Evolutionary conservation across 257 asterid genomes (phyloP).

Genomic region (Capsicum baccatum): DNA sequence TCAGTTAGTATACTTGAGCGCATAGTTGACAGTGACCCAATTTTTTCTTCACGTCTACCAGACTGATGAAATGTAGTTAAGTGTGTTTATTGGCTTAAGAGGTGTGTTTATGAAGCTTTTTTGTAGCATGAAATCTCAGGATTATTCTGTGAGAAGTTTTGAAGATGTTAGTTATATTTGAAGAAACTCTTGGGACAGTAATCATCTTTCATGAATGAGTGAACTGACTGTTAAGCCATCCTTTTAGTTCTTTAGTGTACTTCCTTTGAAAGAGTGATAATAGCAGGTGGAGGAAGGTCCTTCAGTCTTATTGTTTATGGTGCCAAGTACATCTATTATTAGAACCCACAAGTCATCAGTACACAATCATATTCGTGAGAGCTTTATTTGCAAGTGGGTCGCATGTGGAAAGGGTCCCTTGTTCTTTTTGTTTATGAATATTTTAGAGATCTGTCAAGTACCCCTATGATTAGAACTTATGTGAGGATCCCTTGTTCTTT

Average conservation of each 20-base stretch:
- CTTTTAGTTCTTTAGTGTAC: not conserved
- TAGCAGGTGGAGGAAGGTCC: not conserved
- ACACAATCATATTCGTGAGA: not conserved
- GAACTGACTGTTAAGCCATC: not conserved
- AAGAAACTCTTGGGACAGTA: slow-evolving; percentile 1
- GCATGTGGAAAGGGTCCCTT: not conserved
- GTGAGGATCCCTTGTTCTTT: not conserved
- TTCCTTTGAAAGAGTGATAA: not conserved
- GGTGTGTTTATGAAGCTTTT: slow-evolving; percentile 12
- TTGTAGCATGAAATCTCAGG: not conserved
- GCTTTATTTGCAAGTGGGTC: not conserved
- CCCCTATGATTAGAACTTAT: not conserved
- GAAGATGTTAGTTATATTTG: not conserved
- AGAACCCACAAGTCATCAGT: not conserved
- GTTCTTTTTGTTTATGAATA: not conserved
- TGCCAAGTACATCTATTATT: slow-evolving; percentile 6
- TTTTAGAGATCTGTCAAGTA: not conserved
- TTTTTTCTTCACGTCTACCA: not conserved
- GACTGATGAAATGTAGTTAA: not conserved
- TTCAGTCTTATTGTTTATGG: not conserved
- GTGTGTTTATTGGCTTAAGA: slow-evolving; percentile 16
- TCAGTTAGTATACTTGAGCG: not conserved
- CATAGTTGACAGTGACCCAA: not conserved
- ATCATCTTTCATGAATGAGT: not conserved
- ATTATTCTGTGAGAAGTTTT: not conserved